Conservation (phyloP, 352 stramenopile genomes). For the Aphanomyces invadans region DNA sequence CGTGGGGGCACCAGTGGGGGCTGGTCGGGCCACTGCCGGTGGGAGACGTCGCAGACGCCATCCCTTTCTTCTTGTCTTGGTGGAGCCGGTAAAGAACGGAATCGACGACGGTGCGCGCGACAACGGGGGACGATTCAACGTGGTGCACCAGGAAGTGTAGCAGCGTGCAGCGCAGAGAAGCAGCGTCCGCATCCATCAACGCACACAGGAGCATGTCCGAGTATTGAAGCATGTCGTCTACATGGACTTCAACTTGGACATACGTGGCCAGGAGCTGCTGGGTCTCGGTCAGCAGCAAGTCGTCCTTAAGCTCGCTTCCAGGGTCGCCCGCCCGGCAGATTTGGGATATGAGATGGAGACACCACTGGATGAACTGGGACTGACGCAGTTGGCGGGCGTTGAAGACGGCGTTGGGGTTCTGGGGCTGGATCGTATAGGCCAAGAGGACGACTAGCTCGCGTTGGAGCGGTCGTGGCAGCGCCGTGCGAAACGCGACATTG, state of each 20-base stretch:
- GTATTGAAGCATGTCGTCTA: slow-evolving; percentile 12
- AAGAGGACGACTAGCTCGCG: slow-evolving; percentile 46
- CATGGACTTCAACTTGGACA: slow-evolving; percentile 12
- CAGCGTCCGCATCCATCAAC: background rate
- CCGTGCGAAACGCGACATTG: slow-evolving; percentile 35
- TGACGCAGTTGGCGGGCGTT: slow-evolving; percentile 63
- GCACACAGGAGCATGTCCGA: slow-evolving; percentile 10
- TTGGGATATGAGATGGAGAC: slow-evolving; percentile 47
- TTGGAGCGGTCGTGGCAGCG: slow-evolving; percentile 38
- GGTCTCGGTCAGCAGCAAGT: background rate
- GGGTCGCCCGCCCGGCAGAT: slow-evolving; percentile 36
- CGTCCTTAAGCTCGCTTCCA: background rate
- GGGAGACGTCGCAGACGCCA: background rate
- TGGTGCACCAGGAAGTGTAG: slow-evolving; percentile 34
- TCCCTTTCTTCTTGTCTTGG: background rate
- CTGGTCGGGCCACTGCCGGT: background rate
- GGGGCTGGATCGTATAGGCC: slow-evolving; percentile 34
- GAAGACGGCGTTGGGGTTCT: slow-evolving; percentile 69
- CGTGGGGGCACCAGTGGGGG: slow-evolving; percentile 9
- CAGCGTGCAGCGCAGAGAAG: slow-evolving; percentile 24
- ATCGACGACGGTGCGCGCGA: slow-evolving; percentile 35
- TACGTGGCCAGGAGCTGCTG: background rate
- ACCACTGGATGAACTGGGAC: slow-evolving; percentile 44
- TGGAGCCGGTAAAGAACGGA: slow-evolving; percentile 32
- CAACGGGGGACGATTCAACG: background rate